phyloP scores from a whole-genome alignment of 495 filamentous ascomycete species.

The Aspergillus funiculosus region DNA sequence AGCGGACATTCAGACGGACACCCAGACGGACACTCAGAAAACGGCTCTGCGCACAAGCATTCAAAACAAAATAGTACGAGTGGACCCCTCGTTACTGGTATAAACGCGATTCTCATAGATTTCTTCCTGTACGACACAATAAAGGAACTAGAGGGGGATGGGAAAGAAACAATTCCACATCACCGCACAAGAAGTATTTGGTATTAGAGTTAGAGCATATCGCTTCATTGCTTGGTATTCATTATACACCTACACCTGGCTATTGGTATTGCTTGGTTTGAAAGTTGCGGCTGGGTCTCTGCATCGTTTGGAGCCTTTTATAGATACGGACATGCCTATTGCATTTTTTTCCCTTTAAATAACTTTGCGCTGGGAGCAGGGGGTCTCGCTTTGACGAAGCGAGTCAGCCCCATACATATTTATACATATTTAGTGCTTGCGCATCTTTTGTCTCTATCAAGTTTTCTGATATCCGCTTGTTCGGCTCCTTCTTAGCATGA shows the following conservation, averaged over 20 bases:
- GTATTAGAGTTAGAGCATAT: conserved; percentile 54
- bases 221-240: background rate
- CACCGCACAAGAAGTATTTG: conserved; percentile 93
- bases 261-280: background rate
- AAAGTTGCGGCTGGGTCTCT: no score
- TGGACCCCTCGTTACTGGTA: conserved; percentile 17
- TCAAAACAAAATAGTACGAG: conserved; percentile 9
- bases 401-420: no score
- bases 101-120: conserved; percentile 92
- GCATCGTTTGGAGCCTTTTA: conserved; percentile 6
- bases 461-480: no score
- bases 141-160: conserved; percentile 66
- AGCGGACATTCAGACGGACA: conserved; percentile 4
- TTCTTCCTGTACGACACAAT: conserved; percentile 94
- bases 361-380: conserved; percentile 12
- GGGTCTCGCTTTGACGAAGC: no score
- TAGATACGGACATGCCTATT: conserved; percentile 14
- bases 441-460: no score
- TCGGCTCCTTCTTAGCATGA: no score
- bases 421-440: no score
- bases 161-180: conserved; percentile 66
- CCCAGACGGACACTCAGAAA: background rate
- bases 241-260: conserved; percentile 7
- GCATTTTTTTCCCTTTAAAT: background rate
- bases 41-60: conserved; percentile 14